phyloP scores from a whole-genome alignment of 225 moss, liverwort and hornwort species.

The Lunularia cruciata region DNA sequence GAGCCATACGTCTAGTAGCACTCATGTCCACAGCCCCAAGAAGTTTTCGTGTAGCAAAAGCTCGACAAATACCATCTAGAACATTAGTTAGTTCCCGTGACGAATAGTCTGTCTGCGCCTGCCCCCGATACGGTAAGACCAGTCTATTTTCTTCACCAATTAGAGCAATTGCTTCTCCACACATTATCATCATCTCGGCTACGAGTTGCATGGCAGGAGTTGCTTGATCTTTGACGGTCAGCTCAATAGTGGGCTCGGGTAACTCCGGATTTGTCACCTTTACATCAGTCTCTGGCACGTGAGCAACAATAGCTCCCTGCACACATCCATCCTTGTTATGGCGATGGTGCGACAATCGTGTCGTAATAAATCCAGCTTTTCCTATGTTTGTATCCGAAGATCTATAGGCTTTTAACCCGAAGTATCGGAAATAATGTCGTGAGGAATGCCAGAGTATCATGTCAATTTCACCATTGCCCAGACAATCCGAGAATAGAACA shows the following conservation, averaged over 20 bases:
- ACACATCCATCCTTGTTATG: conserved; percentile 4
- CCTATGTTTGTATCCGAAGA: too few relatives aligned
- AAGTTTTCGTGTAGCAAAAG: conserved; percentile 63
- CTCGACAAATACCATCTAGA: conserved; percentile 84
- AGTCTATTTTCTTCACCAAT: conserved; percentile 75
- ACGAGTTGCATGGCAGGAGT: conserved; percentile 73
- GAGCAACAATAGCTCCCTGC: conserved; percentile 83
- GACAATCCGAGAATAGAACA: too few relatives aligned
- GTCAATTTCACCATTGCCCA: too few relatives aligned
- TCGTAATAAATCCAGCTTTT: too few relatives aligned
- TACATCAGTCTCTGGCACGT: conserved; percentile 68
- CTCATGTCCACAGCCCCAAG: conserved; percentile 91
- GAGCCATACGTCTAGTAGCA: conserved; percentile 68
- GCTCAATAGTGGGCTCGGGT: conserved; percentile 58
- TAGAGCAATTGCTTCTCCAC: conserved; percentile 80
- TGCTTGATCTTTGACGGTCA: conserved; percentile 70
- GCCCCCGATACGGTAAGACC: conserved; percentile 88
- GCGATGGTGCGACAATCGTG: too few relatives aligned
- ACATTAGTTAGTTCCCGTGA: conserved; percentile 48
- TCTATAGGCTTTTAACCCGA: too few relatives aligned
- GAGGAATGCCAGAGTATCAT: too few relatives aligned
- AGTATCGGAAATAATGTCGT: too few relatives aligned
- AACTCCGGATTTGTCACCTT: conserved; percentile 65
- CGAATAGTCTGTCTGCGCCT: conserved; percentile 56
- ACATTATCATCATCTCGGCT: conserved; percentile 96